These are phyloP conservation scores for Acacia crassicarpa DNA, from an alignment of 306 rosid species.

Conservation along the genomic window DNA sequence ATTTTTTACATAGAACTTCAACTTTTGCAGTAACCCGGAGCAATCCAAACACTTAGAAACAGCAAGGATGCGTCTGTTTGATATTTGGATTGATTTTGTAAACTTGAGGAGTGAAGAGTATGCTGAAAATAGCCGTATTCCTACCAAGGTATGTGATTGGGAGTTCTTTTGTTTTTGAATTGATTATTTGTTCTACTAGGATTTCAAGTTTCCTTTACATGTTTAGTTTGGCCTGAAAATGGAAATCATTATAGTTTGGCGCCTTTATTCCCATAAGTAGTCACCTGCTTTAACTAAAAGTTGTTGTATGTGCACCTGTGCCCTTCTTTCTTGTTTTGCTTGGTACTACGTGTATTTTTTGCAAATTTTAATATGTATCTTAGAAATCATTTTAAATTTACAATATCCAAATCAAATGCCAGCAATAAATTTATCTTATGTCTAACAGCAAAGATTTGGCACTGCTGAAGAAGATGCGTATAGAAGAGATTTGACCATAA, in stretches of 20 bases:
- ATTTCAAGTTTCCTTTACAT: neutral
- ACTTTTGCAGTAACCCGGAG: conserved; percentile 84
- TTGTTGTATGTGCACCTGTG: neutral
- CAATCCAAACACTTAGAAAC: conserved; percentile 98
- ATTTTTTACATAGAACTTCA: neutral
- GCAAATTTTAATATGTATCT: conserved; percentile 7
- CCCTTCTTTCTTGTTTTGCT: neutral
- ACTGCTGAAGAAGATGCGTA: conserved; percentile 91
- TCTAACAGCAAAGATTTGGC: conserved; percentile 80
- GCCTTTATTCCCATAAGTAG: neutral
- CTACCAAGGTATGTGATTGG: conserved; percentile 54
- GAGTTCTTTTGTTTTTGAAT: neutral
- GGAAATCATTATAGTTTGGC: neutral
- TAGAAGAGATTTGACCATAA: conserved; percentile 94
- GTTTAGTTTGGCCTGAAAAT: neutral
- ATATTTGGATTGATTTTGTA: conserved; percentile 91
- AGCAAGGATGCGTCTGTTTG: conserved; percentile 88
- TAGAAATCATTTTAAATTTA: conserved; percentile 19
- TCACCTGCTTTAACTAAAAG: conserved; percentile 5
- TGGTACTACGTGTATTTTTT: conserved; percentile 19
- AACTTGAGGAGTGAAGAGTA: conserved; percentile 90
- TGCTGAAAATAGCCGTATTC: conserved; percentile 88
- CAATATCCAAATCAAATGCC: conserved; percentile 24
- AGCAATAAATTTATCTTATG: conserved; percentile 27
- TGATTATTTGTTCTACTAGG: neutral